Evolutionary conservation across 73 alveolate genomes (phyloP).

Genomic region (Paraurostyla sp.): DNA sequence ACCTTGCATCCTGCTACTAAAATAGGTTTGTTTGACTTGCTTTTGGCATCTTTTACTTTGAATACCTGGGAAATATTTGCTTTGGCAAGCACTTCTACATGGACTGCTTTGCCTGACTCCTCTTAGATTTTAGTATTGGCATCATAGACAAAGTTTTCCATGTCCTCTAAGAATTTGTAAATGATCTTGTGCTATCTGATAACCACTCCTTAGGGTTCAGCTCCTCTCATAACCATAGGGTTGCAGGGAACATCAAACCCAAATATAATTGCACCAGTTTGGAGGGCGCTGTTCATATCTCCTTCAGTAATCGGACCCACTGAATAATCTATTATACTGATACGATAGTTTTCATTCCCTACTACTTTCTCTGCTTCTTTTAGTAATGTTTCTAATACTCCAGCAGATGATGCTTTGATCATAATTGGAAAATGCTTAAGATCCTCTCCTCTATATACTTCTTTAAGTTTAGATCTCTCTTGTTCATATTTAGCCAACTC

Average conservation of each 20-base stretch:
- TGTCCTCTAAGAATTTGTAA: conserved; percentile 81
- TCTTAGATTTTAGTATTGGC: conserved; percentile 22
- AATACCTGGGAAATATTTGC: conserved; percentile 77
- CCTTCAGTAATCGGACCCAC: conserved; percentile 87
- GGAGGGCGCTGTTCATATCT: conserved; percentile 78
- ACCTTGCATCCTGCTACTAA: conserved; percentile 82
- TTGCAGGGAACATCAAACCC: conserved; percentile 81
- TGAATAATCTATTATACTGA: conserved; percentile 69
- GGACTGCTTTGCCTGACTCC: conserved; percentile 39
- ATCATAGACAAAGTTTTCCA: conserved; percentile 70
- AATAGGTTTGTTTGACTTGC: conserved; percentile 26
- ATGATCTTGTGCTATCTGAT: conserved; percentile 81
- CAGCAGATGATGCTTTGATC: conserved; percentile 82
- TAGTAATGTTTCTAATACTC: conserved; percentile 85
- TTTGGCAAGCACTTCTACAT: conserved; percentile 63
- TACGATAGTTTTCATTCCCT: conserved; percentile 38
- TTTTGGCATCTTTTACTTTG: conserved; percentile 61
- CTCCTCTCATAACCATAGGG: conserved; percentile 57
- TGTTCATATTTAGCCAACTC: conserved; percentile 63
- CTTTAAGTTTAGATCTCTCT: conserved; percentile 60
- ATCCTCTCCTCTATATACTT: conserved; percentile 68
- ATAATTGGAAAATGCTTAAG: conserved; percentile 73
- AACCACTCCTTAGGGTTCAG: conserved; percentile 59
- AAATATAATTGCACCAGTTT: conserved; percentile 75
- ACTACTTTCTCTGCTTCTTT: conserved; percentile 68